Percentiles rank a stretch among this genome's conserved stretches.
phyloP scores from a whole-genome alignment of 352 stramenopile genomes.

The Globisporangium rhizosaccharum region DNA sequence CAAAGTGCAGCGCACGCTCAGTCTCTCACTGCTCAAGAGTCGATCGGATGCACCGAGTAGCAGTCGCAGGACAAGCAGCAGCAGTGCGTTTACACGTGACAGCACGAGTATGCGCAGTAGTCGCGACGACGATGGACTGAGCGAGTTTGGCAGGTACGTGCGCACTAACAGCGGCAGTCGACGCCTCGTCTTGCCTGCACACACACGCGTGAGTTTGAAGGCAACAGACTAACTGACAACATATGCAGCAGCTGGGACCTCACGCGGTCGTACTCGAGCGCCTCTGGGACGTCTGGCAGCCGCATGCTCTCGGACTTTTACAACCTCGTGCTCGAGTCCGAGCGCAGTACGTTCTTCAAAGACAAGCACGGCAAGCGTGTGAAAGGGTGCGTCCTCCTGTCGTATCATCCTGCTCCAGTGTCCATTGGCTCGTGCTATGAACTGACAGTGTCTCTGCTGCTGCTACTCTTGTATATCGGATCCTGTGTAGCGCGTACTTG shows the following conservation, averaged over 20 bases:
- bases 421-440: background rate
- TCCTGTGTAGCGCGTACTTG: slow-evolving; percentile 27
- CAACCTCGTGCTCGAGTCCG: slow-evolving; percentile 68
- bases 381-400: slow-evolving; percentile 23
- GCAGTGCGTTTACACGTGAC: background rate
- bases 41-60: slow-evolving; percentile 5
- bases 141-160: slow-evolving; percentile 8
- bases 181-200: background rate
- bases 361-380: slow-evolving; percentile 46
- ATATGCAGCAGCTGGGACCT: slow-evolving; percentile 26
- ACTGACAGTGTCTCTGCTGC: background rate
- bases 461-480: background rate
- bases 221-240: background rate
- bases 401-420: background rate
- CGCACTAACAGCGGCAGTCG: no score
- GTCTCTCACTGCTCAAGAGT: slow-evolving; percentile 21
- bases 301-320: slow-evolving; percentile 79
- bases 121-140: slow-evolving; percentile 5
- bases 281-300: slow-evolving; percentile 56
- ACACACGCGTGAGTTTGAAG: no score
- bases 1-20: slow-evolving; percentile 53
- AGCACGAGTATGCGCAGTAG: slow-evolving; percentile 1
- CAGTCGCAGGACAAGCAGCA: background rate
- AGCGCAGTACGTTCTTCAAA: slow-evolving; percentile 62
- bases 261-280: slow-evolving; percentile 35